A percentile compares a stretch with the other conserved stretches of the same genome.
These are phyloP conservation scores for Xylaria nigripes DNA, from an alignment of 495 filamentous ascomycete genomes.

Conservation along the genomic window DNA sequence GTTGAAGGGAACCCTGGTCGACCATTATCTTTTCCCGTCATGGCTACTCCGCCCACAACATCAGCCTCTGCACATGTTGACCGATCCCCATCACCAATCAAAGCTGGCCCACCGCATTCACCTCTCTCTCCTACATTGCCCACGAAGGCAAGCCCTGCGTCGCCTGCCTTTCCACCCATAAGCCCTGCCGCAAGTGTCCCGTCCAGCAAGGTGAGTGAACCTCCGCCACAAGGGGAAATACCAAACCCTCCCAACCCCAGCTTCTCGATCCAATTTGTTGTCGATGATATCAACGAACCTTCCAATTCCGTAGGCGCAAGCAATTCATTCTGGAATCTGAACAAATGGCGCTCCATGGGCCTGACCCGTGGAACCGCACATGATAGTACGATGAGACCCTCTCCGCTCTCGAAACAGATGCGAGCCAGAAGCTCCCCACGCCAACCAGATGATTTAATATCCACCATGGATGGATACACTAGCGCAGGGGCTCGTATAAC, in stretches of 20 bases:
- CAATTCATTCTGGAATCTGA: conserved; percentile 39
- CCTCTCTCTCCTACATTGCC: conserved; percentile 16
- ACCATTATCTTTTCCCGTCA: conserved; percentile 24
- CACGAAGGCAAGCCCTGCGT: conserved; percentile 23
- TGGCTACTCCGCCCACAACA: conserved; percentile 14
- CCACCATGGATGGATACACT: conserved; percentile 9
- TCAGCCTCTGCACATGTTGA: conserved; percentile 34
- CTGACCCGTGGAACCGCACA: conserved; percentile 20
- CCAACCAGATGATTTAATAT: conserved; percentile 2
- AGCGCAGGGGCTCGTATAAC: conserved; percentile 9
- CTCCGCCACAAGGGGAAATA: conserved; percentile 8
- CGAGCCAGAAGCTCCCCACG: conserved; percentile 10
- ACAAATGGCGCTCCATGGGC: conserved; percentile 34
- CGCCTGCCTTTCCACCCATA: conserved; percentile 9
- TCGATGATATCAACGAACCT: conserved; percentile 21
- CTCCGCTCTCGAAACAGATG: conserved; percentile 8
- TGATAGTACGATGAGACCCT: neutral
- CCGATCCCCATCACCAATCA: conserved; percentile 43
- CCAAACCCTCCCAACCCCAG: conserved; percentile 29
- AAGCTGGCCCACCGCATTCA: conserved; percentile 20
- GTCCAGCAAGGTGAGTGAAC: conserved; percentile 12
- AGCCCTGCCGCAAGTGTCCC: conserved; percentile 14
- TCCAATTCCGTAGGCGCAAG: conserved; percentile 22
- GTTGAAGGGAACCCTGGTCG: conserved; percentile 39
- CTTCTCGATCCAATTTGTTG: conserved; percentile 31